Base-by-base conservation (phyloP, 257 asterid species). In the Plantago elongata region DNA sequence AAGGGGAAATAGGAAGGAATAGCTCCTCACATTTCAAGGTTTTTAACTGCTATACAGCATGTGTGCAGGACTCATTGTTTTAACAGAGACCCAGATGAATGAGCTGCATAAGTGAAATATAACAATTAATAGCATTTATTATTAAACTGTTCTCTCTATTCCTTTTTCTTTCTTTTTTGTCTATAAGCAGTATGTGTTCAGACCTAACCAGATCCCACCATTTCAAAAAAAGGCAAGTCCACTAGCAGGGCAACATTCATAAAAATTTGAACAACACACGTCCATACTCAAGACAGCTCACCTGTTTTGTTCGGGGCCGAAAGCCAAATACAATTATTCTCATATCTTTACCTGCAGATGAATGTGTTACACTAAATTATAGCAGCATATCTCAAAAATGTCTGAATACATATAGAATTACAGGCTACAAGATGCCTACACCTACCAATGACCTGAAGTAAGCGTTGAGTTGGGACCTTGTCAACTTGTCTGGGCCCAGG, bases 281-380 rank as follows among this genome's bases (percentile, higher is more conserved):
- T 58, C 65, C 72, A 50, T 9, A 62, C 46, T 51, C 72, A 68
- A 60, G 74, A 76, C 58, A 54, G 67, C 77, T 70, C 22, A 86
- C 99, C 99, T 89, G 97, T 79, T 83, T 86, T 43, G 99, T 86
- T 69, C 90, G 84, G 68, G 99, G 90, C 61, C 89, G 94, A 82
- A 92, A 92, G 45, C 97, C 93, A 68, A 84, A 92, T 56, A 92
- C 97, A 68, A 92, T 81, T 29, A 83, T 84, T 73, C 99, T 84
- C 97, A 92, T 84, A 77, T 92, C 99, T 76, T 86, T 92, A 67
- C 96, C 98, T 91, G 95, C 76, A 77, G 61, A 63, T 54, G 63
- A 69, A 54, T 45, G 51, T 16, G 55, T 69, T 50, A 11, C 61
- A 63, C 46, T 56, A 40, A 63, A 64, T 46, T 56, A 65, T 47